Percentiles rank a stretch among this genome's conserved stretches.
These are phyloP conservation scores for Coniferiporia sulphurascens DNA, from an alignment of 1,284 basidiomycete genomes.

Conservation along the genomic window DNA sequence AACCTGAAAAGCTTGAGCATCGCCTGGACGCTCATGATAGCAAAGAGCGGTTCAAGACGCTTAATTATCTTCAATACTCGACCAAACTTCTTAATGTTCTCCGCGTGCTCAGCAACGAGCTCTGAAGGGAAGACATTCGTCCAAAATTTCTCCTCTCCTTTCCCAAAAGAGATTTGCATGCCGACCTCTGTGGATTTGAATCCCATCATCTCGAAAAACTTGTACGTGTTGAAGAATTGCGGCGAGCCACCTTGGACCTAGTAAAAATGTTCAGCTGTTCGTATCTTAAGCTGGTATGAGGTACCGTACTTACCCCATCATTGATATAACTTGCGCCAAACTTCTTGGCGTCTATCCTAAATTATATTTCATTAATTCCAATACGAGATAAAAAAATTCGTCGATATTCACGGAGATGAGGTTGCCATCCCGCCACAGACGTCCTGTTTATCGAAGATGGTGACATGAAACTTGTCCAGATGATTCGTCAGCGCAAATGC, in stretches of 20 bases:
- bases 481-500: slow-evolving; percentile 51
- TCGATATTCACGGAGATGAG: slow-evolving; percentile 35
- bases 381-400: not conserved
- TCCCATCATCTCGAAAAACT: slow-evolving; percentile 51
- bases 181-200: slow-evolving; percentile 49
- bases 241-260: slow-evolving; percentile 46
- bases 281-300: not conserved
- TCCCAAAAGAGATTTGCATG: slow-evolving; percentile 62
- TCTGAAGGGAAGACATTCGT: slow-evolving; percentile 59
- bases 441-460: slow-evolving; percentile 47
- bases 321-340: slow-evolving; percentile 55
- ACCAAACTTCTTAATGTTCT: slow-evolving; percentile 57
- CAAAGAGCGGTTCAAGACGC: slow-evolving; percentile 49
- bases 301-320: slow-evolving; percentile 37
- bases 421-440: slow-evolving; percentile 59
- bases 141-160: slow-evolving; percentile 57
- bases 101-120: slow-evolving; percentile 41
- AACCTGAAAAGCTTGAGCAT: slow-evolving; percentile 55
- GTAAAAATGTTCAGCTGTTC: not conserved
- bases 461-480: slow-evolving; percentile 52
- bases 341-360: slow-evolving; percentile 40
- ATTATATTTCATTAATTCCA: not conserved
- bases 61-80: slow-evolving; percentile 50
- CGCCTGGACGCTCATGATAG: slow-evolving; percentile 54
- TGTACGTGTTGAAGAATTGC: slow-evolving; percentile 55